A percentile compares a stretch with the other conserved stretches of the same genome.
These are phyloP conservation scores for Penicillium cosmopolitanum DNA, from an alignment of 495 filamentous ascomycete species.

Conservation along the genomic window DNA sequence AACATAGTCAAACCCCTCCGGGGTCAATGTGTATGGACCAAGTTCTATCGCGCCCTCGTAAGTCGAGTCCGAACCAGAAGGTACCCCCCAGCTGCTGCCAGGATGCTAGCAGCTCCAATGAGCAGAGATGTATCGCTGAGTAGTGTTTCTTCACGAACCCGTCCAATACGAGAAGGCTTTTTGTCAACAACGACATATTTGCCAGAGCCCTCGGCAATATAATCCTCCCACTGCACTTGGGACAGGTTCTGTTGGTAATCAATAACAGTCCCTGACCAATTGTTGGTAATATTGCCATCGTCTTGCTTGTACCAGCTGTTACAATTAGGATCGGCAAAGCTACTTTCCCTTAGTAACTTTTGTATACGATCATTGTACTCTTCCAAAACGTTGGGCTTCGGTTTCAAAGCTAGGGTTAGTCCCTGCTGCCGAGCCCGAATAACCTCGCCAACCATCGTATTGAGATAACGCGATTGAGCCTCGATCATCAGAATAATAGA, in stretches of 20 bases:
- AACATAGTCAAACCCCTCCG: neutral
- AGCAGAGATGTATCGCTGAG: conserved; percentile 38
- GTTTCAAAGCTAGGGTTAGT: conserved; percentile 41
- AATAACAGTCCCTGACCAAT: conserved; percentile 56
- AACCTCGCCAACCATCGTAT: conserved; percentile 44
- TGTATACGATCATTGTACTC: conserved; percentile 54
- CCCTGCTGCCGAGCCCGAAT: conserved; percentile 41
- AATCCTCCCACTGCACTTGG: conserved; percentile 53
- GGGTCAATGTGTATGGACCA: neutral
- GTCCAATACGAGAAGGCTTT: conserved; percentile 39
- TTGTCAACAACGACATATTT: conserved; percentile 32
- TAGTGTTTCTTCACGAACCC: conserved; percentile 49
- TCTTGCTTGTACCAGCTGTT: conserved; percentile 61
- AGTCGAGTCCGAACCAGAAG: conserved; percentile 13
- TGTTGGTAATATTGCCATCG: conserved; percentile 58
- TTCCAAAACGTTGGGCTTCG: conserved; percentile 36
- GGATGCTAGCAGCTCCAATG: conserved; percentile 34
- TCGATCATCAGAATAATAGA: conserved; percentile 65
- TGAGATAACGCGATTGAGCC: conserved; percentile 57
- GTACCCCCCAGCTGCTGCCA: conserved; percentile 23
- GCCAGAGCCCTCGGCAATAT: conserved; percentile 43
- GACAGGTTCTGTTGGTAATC: conserved; percentile 52
- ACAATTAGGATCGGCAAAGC: conserved; percentile 58
- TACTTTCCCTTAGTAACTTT: conserved; percentile 37
- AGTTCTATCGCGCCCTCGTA: neutral